These are phyloP conservation scores for Suillus spraguei DNA, from an alignment of 768 basidiomycete genomes.

Conservation along the genomic window DNA sequence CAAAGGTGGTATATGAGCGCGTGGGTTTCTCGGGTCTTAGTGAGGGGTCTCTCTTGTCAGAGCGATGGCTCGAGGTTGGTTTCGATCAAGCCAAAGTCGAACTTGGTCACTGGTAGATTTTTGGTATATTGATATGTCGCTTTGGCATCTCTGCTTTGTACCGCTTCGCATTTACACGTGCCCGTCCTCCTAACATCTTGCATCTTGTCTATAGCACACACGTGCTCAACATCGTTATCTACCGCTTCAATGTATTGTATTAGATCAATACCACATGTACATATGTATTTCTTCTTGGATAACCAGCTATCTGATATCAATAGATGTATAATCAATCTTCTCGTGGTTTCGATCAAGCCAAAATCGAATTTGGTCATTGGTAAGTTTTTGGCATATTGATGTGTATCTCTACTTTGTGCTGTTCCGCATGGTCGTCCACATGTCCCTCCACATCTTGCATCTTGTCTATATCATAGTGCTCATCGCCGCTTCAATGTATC, in stretches of 20 bases:
- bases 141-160: neutral
- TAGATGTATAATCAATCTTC: neutral
- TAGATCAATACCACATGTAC: too few species aligned
- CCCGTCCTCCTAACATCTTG: neutral
- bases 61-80: slow-evolving; percentile 65
- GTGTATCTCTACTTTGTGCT: too few species aligned
- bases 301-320: neutral
- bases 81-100: slow-evolving; percentile 49
- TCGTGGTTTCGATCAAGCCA: too few species aligned
- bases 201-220: slow-evolving; percentile 9
- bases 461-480: too few species aligned
- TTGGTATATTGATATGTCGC: neutral
- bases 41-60: slow-evolving; percentile 26
- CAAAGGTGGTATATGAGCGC: slow-evolving; percentile 56
- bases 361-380: too few species aligned
- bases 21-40: slow-evolving; percentile 68
- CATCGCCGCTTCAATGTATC: neutral
- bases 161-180: neutral
- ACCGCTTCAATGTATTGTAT: too few species aligned
- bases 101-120: slow-evolving; percentile 68
- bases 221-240: neutral
- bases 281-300: neutral
- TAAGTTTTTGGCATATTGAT: too few species aligned
- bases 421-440: too few species aligned
- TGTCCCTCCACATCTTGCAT: too few species aligned